Evolutionary conservation across 1,284 basidiomycete genomes (phyloP).

Genomic region (Agaricales sp.): DNA sequence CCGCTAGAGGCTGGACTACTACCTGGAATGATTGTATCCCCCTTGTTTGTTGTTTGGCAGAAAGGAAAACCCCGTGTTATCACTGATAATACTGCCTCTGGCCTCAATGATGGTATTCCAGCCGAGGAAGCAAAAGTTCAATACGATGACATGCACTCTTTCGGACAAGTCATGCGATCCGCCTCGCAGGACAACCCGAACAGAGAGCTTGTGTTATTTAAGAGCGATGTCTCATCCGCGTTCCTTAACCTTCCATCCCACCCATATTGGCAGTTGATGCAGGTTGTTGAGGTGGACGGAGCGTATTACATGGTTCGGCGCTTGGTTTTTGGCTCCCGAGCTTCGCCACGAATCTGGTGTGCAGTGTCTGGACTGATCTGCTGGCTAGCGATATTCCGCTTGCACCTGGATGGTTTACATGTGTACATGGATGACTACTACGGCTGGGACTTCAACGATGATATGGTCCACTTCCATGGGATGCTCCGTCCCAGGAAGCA

Average conservation of each 20-base stretch:
- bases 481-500: slow-evolving; percentile 13
- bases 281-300: slow-evolving; percentile 18
- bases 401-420: slow-evolving; percentile 13
- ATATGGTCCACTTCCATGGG: slow-evolving; percentile 14
- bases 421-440: slow-evolving; percentile 23
- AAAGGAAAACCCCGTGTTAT: slow-evolving; percentile 13
- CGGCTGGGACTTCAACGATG: slow-evolving; percentile 14
- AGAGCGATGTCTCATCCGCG: slow-evolving; percentile 18
- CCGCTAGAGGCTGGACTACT: slow-evolving; percentile 9
- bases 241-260: slow-evolving; percentile 20
- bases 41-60: slow-evolving; percentile 19
- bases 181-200: slow-evolving; percentile 8
- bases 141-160: slow-evolving; percentile 21
- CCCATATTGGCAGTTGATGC: slow-evolving; percentile 20
- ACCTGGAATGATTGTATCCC: slow-evolving; percentile 16
- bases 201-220: slow-evolving; percentile 13
- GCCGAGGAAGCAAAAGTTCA: slow-evolving; percentile 14
- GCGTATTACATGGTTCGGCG: slow-evolving; percentile 15
- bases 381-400: slow-evolving; percentile 13
- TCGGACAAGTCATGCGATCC: slow-evolving; percentile 16
- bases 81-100: slow-evolving; percentile 16
- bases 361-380: slow-evolving; percentile 15
- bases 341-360: slow-evolving; percentile 18
- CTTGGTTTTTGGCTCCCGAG: slow-evolving; percentile 19
- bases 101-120: slow-evolving; percentile 16